A percentile compares a stretch with the other conserved stretches of the same genome.
These are phyloP conservation scores for Kluyveromyces sp. DNA, from an alignment of 1,139 yeast species.

Conservation along the genomic window DNA sequence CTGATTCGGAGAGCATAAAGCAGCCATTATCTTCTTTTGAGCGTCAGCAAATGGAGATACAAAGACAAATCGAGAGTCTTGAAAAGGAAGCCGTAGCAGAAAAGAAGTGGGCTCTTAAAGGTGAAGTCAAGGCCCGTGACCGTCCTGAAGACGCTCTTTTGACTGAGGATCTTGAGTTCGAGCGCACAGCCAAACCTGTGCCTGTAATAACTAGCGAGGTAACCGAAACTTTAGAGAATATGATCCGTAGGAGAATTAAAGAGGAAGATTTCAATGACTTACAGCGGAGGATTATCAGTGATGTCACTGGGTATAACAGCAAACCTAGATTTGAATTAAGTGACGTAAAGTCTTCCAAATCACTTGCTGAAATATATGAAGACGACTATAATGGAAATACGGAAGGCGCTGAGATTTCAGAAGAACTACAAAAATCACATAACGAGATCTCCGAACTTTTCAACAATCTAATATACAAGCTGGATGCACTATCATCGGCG, in stretches of 20 bases:
- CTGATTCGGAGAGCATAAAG: slow-evolving; percentile 37
- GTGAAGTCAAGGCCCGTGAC: slow-evolving; percentile 77
- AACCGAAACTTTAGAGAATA: slow-evolving; percentile 79
- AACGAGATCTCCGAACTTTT: slow-evolving; percentile 68
- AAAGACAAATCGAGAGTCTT: slow-evolving; percentile 65
- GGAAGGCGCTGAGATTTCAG: slow-evolving; percentile 41
- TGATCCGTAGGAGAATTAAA: slow-evolving; percentile 74
- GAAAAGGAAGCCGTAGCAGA: slow-evolving; percentile 87
- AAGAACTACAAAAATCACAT: slow-evolving; percentile 64
- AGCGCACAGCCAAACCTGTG: slow-evolving; percentile 72
- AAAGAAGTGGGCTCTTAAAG: slow-evolving; percentile 90
- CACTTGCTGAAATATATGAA: slow-evolving; percentile 88
- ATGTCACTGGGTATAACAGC: slow-evolving; percentile 35
- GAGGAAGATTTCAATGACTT: slow-evolving; percentile 78
- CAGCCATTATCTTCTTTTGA: slow-evolving; percentile 66
- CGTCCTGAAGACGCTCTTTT: slow-evolving; percentile 79
- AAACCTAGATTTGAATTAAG: slow-evolving; percentile 61
- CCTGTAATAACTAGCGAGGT: slow-evolving; percentile 89
- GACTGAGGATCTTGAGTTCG: slow-evolving; percentile 63
- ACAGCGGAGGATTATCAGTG: slow-evolving; percentile 63
- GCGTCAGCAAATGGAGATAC: slow-evolving; percentile 70
- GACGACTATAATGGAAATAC: slow-evolving; percentile 61
- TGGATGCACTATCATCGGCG: slow-evolving; percentile 87
- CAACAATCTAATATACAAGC: slow-evolving; percentile 55
- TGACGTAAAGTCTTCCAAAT: slow-evolving; percentile 77